Conservation (phyloP, 148 eudicot species). For the Amaranthus hypochondriacus region DNA sequence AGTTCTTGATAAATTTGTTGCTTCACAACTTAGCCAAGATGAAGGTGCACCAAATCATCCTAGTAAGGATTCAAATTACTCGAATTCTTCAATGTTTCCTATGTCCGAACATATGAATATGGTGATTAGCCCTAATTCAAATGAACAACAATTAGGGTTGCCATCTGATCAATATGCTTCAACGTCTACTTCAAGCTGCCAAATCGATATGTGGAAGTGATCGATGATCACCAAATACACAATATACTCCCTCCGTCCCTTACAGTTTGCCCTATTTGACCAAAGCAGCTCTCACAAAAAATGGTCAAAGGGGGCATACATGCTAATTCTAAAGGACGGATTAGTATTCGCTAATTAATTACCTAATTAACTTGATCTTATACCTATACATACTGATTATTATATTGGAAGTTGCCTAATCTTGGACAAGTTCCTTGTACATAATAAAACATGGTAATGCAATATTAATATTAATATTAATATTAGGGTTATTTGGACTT, state of each 20-base stretch:
- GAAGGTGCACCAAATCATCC: slow-evolving; percentile 14
- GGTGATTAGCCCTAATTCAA: slow-evolving; percentile 34
- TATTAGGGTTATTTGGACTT: slow-evolving; percentile 10
- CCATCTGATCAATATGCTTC: slow-evolving; percentile 40
- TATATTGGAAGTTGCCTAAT: slow-evolving; percentile 23
- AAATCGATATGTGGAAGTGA: slow-evolving; percentile 67
- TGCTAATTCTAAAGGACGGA: too few species aligned
- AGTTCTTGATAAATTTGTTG: slow-evolving; percentile 75
- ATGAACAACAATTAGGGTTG: slow-evolving; percentile 28
- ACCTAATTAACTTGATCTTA: slow-evolving; percentile 28
- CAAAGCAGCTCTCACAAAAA: too few species aligned
- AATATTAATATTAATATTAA: slow-evolving; percentile 22
- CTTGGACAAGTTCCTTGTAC: slow-evolving; percentile 39
- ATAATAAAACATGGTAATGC: slow-evolving; percentile 31
- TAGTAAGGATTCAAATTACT: slow-evolving; percentile 31
- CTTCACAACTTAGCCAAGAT: slow-evolving; percentile 73
- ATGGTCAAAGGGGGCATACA: too few species aligned
- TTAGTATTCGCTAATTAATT: slow-evolving; percentile 15
- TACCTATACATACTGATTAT: slow-evolving; percentile 26
- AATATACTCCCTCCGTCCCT: not conserved
- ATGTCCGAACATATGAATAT: slow-evolving; percentile 40
- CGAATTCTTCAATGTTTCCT: slow-evolving; percentile 30
- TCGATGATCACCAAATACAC: not conserved
- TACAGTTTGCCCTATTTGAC: too few species aligned
- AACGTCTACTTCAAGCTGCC: slow-evolving; percentile 45